Conservation (phyloP, 495 filamentous ascomycete genomes). For the Sordaria brevicollis region DNA sequence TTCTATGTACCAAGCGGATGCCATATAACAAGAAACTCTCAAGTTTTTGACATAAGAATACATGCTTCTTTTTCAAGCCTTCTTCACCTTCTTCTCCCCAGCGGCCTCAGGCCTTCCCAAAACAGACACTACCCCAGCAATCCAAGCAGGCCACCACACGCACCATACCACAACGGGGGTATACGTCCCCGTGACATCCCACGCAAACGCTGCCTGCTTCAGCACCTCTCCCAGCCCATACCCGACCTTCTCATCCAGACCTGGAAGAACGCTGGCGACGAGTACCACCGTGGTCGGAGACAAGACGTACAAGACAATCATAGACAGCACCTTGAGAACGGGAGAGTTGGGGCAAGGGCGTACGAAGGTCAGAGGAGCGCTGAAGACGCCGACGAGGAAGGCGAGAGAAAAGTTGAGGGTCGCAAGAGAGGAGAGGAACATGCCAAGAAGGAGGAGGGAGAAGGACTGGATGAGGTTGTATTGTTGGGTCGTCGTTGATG, state of each 20-base stretch:
- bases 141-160: conserved; percentile 98
- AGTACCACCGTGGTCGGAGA: conserved; percentile 57
- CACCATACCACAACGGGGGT: conserved; percentile 88
- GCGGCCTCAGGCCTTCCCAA: conserved; percentile 22
- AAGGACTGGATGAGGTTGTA: conserved; percentile 75
- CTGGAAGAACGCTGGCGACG: conserved; percentile 39
- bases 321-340: conserved; percentile 13
- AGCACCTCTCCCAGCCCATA: conserved; percentile 44
- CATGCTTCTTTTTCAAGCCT: conserved; percentile 12
- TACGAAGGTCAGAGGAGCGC: conserved; percentile 66
- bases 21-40: background rate
- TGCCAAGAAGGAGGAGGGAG: conserved; percentile 82
- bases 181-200: conserved; percentile 86
- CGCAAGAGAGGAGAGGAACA: conserved; percentile 83
- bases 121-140: conserved; percentile 44
- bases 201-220: conserved; percentile 72
- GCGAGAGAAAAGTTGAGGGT: conserved; percentile 95
- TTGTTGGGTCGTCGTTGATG: conserved; percentile 51
- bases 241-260: conserved; percentile 15
- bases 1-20: background rate
- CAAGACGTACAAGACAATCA: conserved; percentile 42
- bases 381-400: conserved; percentile 71
- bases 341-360: conserved; percentile 33
- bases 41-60: background rate
- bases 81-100: conserved; percentile 18